These are phyloP conservation scores for Filobasidium wieringae DNA, from an alignment of 768 basidiomycete species.

Conservation along the genomic window DNA sequence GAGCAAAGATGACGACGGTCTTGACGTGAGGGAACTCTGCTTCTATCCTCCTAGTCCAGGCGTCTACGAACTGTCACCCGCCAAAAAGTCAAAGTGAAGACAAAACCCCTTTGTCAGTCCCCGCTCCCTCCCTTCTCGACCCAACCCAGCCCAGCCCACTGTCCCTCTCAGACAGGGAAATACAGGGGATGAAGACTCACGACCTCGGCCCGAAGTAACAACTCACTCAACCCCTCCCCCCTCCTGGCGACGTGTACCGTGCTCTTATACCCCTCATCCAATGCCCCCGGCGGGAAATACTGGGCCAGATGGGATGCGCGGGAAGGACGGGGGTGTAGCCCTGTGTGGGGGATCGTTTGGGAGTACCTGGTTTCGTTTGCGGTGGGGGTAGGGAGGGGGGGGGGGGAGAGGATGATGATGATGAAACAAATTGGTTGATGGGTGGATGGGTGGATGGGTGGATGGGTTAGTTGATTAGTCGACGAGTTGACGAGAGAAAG, in stretches of 20 bases:
- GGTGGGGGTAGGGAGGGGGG: not conserved
- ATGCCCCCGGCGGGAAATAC: constrained; percentile 22
- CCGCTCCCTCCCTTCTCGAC: too few relatives aligned
- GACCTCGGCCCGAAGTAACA: constrained; percentile 19
- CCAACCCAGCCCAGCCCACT: not conserved
- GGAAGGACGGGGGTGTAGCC: constrained; percentile 35
- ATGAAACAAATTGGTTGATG: not conserved
- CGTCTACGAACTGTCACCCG: constrained; percentile 21
- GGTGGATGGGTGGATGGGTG: not conserved
- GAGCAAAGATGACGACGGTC: constrained; percentile 34
- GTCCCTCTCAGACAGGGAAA: not conserved
- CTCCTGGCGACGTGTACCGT: constrained; percentile 33
- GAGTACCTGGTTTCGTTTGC: constrained; percentile 29
- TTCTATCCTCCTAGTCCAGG: constrained; percentile 23
- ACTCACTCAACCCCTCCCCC: constrained; percentile 31
- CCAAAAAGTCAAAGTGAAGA: not conserved
- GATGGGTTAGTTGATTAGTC: not conserved
- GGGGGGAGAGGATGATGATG: not conserved
- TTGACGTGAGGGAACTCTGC: constrained; percentile 26
- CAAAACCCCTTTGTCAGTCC: not conserved
- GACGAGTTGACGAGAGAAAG: not conserved
- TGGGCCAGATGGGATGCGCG: constrained; percentile 13
- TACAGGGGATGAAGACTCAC: not conserved
- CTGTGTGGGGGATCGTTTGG: constrained; percentile 24
- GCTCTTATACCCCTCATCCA: constrained; percentile 23